Evolutionary conservation across 768 basidiomycete species (phyloP), one percentile per base, ranked within the genome.

Genomic region (Trametes elegans): DNA sequence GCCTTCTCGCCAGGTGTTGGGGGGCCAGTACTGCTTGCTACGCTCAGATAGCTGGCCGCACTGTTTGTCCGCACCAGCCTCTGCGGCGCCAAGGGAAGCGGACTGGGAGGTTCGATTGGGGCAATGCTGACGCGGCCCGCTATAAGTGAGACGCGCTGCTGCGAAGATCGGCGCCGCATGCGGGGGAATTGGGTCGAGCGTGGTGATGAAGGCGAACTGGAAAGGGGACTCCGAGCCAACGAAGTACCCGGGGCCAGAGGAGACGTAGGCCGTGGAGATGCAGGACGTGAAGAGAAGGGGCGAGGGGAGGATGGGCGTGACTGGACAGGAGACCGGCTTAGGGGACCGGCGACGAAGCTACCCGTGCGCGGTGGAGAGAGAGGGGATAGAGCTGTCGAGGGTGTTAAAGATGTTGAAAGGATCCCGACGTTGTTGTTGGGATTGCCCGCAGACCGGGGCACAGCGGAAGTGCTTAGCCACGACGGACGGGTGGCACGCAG

Each of bases 81-180:
- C 53, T 79, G 84, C 11, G 87, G 80, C 54, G 83, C 74, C 32
- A 77, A 67, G 16, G 82, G 80, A 14, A 85, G 76, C 5, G 85
- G 80, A 3, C 86, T 82, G 16, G 87, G 83, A 11, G 88, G 83
- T 55, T 90, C 88, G 63, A 88, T 79, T 41, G 85, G 83, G 5
- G 87, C 83, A 54, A 92, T 90, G 18, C 79, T 84, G 10, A 93
- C 83, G 62, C 88, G 84, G 16, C 90, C 90, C 3, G 90, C 90
- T 49, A 93, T 84, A 35, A 93, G 76, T 13, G 90, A 92, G 23
- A 93, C 87, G 44, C 90, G 81, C 58, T 90, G 89, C 61, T 91
- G 90, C 7, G 90, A 91, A 32, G 90, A 91, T 50, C 90, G 78
- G 44, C 88, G 77, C 16, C 90, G 80, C 29, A 88, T 79, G 5